Base-by-base conservation (phyloP, 495 filamentous ascomycete species). In the Xylaria sp. region DNA sequence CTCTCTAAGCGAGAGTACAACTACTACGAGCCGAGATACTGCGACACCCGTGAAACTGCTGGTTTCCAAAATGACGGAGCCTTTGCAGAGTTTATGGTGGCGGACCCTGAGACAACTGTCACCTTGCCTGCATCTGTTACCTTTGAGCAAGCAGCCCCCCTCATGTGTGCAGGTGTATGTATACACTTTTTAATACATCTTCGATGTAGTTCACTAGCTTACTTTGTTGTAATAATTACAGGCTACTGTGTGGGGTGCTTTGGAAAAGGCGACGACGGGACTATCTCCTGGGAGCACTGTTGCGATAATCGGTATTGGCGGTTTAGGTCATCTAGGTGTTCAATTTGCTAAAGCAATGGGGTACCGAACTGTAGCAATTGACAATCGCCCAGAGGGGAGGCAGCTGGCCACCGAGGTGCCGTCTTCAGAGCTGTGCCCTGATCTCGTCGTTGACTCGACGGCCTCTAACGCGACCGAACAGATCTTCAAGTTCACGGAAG, bases 141-240 rank as follows among this genome's bases (percentile, higher is more conserved):
- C 7, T 77, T 79, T 50, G 74, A 74, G 31, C 70, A 81, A 21
- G 78, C 79, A 6, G 82, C 79, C 19, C 79, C 82, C 8, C 63
- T 85, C 48, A 81, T 80, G 78, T 85, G 82, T 67, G 82, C 79
- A 7, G 81, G 81, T 21, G 76, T 61, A 61, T n/a, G 58, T 61
- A 31, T 19, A 26, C 31, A 6, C 58, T 7, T 31, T 26, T 29
- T 21, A 26, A 29, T 4, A 19, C 52, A 31, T 5, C 21, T 2
- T 55, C 11, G 11, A 4, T 26, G 24, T 31, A n/a, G n/a, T 31
- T 14, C 17, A 26, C 31, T 7, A 21, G 52, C 52, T 55, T 29
- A 55, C 21, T 50, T 50, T 19, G 14, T 21, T 19, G 11, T 55
- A 7, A 24, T 40, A n/a, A 14, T 61, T 19, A n/a, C 15, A 61